Base-by-base conservation (phyloP, 2,329 filamentous ascomycete species). In the Paecilomyces dactylethromorphus region DNA sequence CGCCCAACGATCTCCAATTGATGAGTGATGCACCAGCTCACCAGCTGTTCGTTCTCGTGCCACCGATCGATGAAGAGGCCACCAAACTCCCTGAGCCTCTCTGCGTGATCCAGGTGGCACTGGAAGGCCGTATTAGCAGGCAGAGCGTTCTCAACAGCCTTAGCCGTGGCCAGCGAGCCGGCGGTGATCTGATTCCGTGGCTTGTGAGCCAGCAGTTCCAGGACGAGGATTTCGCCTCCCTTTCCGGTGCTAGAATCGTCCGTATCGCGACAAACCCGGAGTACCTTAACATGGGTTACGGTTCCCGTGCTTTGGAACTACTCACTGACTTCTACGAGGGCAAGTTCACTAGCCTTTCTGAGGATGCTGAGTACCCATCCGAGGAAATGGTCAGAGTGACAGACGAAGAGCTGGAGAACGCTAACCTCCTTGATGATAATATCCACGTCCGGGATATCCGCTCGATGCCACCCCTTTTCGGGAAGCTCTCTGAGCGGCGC, bases 21-120 rank as follows among this genome's bases (percentile, higher is more conserved):
- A 96, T 99, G 91, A 96, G 91, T 62, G 94, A 99, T 75, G 94
- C 94, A 0, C 94, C 94, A 1, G 93, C 94, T 0, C 94, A 99
- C 75, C 92, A 97, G 72, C 84, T 99, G 6, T 99, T 94, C 68
- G 94, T 97, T 10, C 85, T 99, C 24, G 91, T 96, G 2, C 89
- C 92, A 2, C 93, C 94, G 0, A 86, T 93, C 15, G 82, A 89
- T 2, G 90, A 93, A 64, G 85, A 87, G 56, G 87, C 87, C 57
- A 87, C 87, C 58, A 87, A 88, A 65, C 80, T 99, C 6, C 94
- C 94, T 0, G 94, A 97, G 69, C 94, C 95, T 11, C 84, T 99
- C 0, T 96, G 92, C 69, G 94, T 97, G 1, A 88, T 99, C 56
- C 94, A 99, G 71, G 88, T 99, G 18, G 90, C 93, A 0, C 81